These are phyloP conservation scores for Thelephora aurantiotincta DNA, from an alignment of 768 basidiomycete species.

Conservation along the genomic window DNA sequence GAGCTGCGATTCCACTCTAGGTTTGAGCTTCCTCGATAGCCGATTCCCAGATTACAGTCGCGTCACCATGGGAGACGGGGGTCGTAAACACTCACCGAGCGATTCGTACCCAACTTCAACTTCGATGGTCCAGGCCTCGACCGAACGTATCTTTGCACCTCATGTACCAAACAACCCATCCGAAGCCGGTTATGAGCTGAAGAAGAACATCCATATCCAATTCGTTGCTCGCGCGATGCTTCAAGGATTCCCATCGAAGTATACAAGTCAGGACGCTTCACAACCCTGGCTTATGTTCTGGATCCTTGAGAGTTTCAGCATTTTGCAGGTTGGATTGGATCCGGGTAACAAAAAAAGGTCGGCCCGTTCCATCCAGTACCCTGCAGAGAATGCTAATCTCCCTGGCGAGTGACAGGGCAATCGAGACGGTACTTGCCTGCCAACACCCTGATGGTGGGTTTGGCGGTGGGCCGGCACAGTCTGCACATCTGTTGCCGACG, in stretches of 20 bases:
- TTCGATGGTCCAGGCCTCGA: constrained; percentile 44
- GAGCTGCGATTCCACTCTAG: no score
- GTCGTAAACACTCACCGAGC: constrained; percentile 7
- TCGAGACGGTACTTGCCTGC: constrained; percentile 67
- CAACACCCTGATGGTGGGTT: constrained; percentile 88
- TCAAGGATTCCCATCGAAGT: constrained; percentile 71
- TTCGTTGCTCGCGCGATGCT: constrained; percentile 60
- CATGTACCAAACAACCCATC: constrained; percentile 29
- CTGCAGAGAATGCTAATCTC: neutral
- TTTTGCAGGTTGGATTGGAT: constrained; percentile 68
- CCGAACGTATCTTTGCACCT: constrained; percentile 46
- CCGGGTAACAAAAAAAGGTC: constrained; percentile 65
- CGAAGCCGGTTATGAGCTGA: constrained; percentile 24
- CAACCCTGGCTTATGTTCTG: constrained; percentile 95
- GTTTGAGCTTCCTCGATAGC: no score
- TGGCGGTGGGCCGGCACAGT: constrained; percentile 81
- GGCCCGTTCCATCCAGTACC: constrained; percentile 7
- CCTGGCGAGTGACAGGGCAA: constrained; percentile 32
- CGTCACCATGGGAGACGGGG: no score
- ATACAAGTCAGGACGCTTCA: constrained; percentile 80
- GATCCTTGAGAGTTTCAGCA: constrained; percentile 74
- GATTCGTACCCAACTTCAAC: constrained; percentile 56
- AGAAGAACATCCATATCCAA: constrained; percentile 56
- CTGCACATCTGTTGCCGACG: constrained; percentile 77
- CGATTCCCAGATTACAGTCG: no score